A percentile compares a stretch with the other conserved stretches of the same genome.
phyloP scores from a whole-genome alignment of 2,329 filamentous ascomycete genomes.

The Clonostachys sp. region DNA sequence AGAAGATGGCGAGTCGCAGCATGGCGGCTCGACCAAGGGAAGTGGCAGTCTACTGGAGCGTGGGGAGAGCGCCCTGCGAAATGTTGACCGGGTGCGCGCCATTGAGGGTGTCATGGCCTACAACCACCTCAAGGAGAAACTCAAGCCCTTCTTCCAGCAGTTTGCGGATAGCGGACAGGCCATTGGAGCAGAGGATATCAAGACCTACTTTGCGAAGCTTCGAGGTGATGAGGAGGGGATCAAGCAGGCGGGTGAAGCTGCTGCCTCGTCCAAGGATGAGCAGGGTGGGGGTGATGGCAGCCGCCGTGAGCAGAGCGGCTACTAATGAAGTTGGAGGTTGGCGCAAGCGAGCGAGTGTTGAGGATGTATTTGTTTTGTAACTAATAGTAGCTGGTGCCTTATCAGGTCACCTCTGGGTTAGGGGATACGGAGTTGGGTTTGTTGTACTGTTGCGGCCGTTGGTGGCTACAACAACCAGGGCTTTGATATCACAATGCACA shows the following conservation, averaged over 20 bases:
- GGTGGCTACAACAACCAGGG: too few relatives aligned
- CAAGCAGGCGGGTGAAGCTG: conserved; percentile 53
- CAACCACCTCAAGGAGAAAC: conserved; percentile 89
- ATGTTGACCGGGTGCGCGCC: conserved; percentile 85
- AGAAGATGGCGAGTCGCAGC: conserved; percentile 50
- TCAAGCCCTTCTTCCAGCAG: conserved; percentile 91
- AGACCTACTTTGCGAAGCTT: conserved; percentile 90
- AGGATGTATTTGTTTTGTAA: neutral
- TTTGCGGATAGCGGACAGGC: conserved; percentile 88
- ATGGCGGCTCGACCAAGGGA: conserved; percentile 56
- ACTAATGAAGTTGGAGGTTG: conserved; percentile 19
- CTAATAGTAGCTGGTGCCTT: too few relatives aligned
- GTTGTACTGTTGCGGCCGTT: too few relatives aligned
- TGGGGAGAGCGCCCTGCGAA: conserved; percentile 86
- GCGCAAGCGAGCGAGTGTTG: neutral
- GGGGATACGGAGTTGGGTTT: too few relatives aligned
- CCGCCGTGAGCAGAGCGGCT: conserved; percentile 49
- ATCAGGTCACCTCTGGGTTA: too few relatives aligned
- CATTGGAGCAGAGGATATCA: conserved; percentile 93
- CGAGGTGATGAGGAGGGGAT: conserved; percentile 80
- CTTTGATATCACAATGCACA: too few relatives aligned
- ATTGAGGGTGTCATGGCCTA: conserved; percentile 99
- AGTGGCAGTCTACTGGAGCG: conserved; percentile 84
- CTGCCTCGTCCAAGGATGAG: conserved; percentile 27
- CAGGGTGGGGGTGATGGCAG: conserved; percentile 20